phyloP scores from a whole-genome alignment of 208 protist species.

The Trypanosoma mega region DNA sequence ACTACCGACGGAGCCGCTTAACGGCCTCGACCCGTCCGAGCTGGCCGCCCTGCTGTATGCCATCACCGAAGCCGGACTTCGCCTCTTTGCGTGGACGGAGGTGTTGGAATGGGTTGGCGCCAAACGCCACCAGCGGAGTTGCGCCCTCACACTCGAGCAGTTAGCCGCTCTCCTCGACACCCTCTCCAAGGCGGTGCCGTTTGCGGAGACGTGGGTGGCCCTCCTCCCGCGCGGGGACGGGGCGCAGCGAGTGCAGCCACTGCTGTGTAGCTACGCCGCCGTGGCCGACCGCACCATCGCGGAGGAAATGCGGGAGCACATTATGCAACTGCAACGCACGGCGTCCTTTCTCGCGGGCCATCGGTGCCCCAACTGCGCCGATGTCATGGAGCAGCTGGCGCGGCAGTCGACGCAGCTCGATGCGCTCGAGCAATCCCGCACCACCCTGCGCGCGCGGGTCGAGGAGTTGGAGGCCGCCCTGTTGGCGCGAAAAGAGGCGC shows the following conservation, averaged over 20 bases:
- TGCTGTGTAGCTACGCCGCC: slow-evolving; percentile 24
- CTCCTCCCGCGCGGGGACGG: slow-evolving; percentile 6
- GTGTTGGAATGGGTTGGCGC: slow-evolving; percentile 36
- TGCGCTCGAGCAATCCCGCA: too few relatives aligned
- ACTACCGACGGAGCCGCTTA: slow-evolving; percentile 1
- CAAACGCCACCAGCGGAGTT: slow-evolving; percentile 6
- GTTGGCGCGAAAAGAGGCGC: too few relatives aligned
- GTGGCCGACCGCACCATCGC: slow-evolving; percentile 17
- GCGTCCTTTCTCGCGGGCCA: slow-evolving; percentile 6
- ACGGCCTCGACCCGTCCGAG: slow-evolving; percentile 33
- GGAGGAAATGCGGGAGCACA: slow-evolving; percentile 25
- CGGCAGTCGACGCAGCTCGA: slow-evolving; percentile 1
- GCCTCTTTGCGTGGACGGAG: slow-evolving; percentile 32
- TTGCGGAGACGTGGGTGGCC: slow-evolving; percentile 38
- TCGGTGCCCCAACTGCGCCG: slow-evolving; percentile 30
- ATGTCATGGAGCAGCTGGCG: slow-evolving; percentile 5
- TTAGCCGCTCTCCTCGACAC: slow-evolving; percentile 39
- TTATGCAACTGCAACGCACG: slow-evolving; percentile 28
- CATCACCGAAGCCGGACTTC: slow-evolving; percentile 35
- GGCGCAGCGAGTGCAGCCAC: slow-evolving; percentile 7
- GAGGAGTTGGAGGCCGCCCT: too few relatives aligned
- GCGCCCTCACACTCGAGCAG: slow-evolving; percentile 38
- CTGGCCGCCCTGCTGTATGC: slow-evolving; percentile 37
- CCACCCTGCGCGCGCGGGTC: too few relatives aligned
- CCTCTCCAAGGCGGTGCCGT: slow-evolving; percentile 48